Conservation (phyloP, 1,139 yeast genomes). For the Geotrichum cucujoidarum region DNA sequence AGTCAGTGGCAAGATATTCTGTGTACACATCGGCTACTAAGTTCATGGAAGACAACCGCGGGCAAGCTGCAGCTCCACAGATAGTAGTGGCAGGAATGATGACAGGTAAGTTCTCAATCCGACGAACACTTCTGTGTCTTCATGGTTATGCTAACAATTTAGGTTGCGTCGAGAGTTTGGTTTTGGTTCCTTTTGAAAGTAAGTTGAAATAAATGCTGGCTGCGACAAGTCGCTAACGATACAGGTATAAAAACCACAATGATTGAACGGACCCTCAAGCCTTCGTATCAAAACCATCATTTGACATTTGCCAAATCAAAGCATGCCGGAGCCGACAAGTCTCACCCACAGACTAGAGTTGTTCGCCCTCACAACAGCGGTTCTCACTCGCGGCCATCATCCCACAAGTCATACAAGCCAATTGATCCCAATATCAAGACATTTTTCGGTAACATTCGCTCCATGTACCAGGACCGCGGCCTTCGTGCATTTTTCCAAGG, state of each 20-base stretch:
- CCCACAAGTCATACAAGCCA: conserved; percentile 1
- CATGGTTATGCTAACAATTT: background rate
- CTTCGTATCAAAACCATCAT: conserved; percentile 8
- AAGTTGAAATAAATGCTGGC: conserved; percentile 12
- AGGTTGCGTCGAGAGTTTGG: conserved; percentile 60
- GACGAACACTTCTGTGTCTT: background rate
- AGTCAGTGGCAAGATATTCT: conserved; percentile 67
- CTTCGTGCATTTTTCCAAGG: conserved; percentile 77
- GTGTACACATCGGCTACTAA: conserved; percentile 73
- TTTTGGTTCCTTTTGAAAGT: conserved; percentile 86
- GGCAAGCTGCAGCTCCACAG: conserved; percentile 36
- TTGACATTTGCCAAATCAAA: conserved; percentile 3
- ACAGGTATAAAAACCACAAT: conserved; percentile 65
- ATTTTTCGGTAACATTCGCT: conserved; percentile 28
- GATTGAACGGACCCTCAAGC: conserved; percentile 49
- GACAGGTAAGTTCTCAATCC: conserved; percentile 38
- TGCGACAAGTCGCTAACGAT: background rate
- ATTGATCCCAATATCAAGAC: conserved; percentile 27
- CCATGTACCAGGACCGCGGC: conserved; percentile 74
- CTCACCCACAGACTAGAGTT: background rate
- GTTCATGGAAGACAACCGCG: conserved; percentile 53
- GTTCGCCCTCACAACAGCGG: background rate
- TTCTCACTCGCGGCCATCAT: conserved; percentile 10
- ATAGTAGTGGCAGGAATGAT: conserved; percentile 70
- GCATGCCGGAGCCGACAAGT: too few relatives aligned